Evolutionary conservation across 331 rosid species (phyloP).

Genomic region (Quercus phellos): DNA sequence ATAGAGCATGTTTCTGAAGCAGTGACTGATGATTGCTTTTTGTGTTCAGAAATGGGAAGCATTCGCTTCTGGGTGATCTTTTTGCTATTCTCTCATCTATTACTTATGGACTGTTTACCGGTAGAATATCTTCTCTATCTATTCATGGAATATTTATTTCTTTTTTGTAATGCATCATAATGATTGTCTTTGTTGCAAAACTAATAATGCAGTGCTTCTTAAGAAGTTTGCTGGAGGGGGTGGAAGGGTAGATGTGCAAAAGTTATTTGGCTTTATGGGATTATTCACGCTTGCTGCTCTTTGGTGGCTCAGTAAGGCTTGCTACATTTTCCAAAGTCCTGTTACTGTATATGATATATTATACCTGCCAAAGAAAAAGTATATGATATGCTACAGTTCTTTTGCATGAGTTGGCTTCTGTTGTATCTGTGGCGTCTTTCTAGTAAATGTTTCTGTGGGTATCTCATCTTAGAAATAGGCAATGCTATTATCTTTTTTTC

Average conservation of each 20-base stretch:
- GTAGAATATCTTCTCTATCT: conserved; percentile 33
- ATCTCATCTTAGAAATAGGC: no score
- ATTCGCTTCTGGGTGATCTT: conserved; percentile 76
- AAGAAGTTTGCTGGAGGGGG: conserved; percentile 82
- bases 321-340: not conserved
- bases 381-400: no score
- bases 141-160: not conserved
- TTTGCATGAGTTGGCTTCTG: no score
- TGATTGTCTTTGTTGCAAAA: not conserved
- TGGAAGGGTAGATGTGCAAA: conserved; percentile 76
- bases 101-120: conserved; percentile 83
- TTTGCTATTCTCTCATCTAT: conserved; percentile 86
- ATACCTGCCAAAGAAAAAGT: no score
- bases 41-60: conserved; percentile 71
- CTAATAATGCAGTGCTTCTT: conserved; percentile 62
- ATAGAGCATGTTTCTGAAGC: conserved; percentile 31
- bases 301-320: conserved; percentile 78
- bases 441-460: no score
- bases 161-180: conserved; percentile 3
- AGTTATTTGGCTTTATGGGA: conserved; percentile 85
- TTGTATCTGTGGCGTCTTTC: no score
- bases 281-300: conserved; percentile 71
- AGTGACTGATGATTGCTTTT: conserved; percentile 33
- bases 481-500: not conserved
- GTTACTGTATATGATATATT: no score